Conservation (phyloP, 768 basidiomycete genomes). For the Lepiota venenata region DNA sequence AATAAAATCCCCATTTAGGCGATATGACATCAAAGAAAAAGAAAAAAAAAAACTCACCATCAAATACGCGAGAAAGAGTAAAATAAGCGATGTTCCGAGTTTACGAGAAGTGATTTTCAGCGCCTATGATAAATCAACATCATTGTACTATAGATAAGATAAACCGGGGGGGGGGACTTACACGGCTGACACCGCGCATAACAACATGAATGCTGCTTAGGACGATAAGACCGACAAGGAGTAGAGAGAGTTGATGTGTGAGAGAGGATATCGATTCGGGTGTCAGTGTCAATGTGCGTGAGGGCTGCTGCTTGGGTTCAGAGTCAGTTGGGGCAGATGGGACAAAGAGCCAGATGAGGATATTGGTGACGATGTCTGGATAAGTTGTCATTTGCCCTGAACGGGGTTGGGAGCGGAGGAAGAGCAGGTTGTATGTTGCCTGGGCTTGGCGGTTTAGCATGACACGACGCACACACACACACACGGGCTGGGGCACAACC, state of each 20-base stretch:
- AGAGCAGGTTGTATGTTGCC: conserved; percentile 37
- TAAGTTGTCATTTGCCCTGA: conserved; percentile 29
- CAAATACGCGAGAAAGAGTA: conserved; percentile 75
- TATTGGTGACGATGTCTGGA: conserved; percentile 38
- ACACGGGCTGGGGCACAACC: no score
- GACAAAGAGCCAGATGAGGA: conserved; percentile 25
- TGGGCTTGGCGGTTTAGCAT: conserved; percentile 23
- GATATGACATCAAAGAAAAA: no score
- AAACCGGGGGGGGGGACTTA: conserved; percentile 23
- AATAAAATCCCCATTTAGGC: conserved; percentile 1
- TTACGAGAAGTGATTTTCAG: conserved; percentile 66
- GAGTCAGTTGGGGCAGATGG: conserved; percentile 19
- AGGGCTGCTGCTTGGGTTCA: no score
- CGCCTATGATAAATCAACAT: conserved; percentile 37
- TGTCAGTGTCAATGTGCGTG: conserved; percentile 4
- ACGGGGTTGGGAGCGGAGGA: conserved; percentile 32
- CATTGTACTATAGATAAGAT: not conserved
- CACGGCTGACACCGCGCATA: conserved; percentile 63
- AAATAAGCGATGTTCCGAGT: conserved; percentile 71
- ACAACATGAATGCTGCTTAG: conserved; percentile 69
- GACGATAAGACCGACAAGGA: conserved; percentile 75
- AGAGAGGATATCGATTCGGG: conserved; percentile 36
- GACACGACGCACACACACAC: not conserved
- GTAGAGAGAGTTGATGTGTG: conserved; percentile 54
- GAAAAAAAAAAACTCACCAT: conserved; percentile 51